phyloP scores from a whole-genome alignment of 257 asterid species.

The Nicotiana noctiflora region DNA sequence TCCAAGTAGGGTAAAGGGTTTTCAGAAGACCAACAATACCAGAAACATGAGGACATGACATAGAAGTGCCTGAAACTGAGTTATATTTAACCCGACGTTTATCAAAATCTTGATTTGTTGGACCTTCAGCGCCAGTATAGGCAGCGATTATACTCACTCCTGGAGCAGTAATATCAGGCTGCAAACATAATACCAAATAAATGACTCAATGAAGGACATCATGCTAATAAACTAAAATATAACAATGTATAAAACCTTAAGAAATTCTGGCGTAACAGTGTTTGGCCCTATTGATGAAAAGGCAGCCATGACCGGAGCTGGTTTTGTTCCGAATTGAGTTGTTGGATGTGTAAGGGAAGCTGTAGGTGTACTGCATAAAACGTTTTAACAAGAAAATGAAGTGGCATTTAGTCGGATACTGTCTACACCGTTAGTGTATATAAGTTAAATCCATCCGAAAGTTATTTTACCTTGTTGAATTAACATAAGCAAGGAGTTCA shows the following conservation, averaged over 20 bases:
- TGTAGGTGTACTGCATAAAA: neutral
- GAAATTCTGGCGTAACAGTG: constrained; percentile 58
- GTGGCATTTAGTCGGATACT: neutral
- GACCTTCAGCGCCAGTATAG: constrained; percentile 61
- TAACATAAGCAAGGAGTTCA: constrained; percentile 43
- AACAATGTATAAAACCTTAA: constrained; percentile 43
- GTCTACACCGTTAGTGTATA: neutral
- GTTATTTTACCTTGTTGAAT: constrained; percentile 42
- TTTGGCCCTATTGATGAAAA: constrained; percentile 80
- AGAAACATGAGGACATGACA: constrained; percentile 93
- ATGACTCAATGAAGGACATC: neutral
- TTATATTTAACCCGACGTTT: constrained; percentile 51
- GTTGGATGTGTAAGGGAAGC: constrained; percentile 23
- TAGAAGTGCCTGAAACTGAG: constrained; percentile 80
- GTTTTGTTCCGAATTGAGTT: constrained; percentile 55
- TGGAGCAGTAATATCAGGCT: constrained; percentile 98
- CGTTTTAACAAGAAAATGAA: neutral
- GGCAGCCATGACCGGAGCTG: constrained; percentile 90
- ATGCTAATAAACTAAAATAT: neutral
- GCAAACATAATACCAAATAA: constrained; percentile 13
- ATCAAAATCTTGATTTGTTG: constrained; percentile 59
- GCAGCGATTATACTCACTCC: constrained; percentile 92
- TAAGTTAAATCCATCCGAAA: neutral
- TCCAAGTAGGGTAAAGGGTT: constrained; percentile 79
- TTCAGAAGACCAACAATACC: constrained; percentile 84